Conservation (phyloP, 1,139 yeast genomes). For the Eremothecium cymbalariae region DNA sequence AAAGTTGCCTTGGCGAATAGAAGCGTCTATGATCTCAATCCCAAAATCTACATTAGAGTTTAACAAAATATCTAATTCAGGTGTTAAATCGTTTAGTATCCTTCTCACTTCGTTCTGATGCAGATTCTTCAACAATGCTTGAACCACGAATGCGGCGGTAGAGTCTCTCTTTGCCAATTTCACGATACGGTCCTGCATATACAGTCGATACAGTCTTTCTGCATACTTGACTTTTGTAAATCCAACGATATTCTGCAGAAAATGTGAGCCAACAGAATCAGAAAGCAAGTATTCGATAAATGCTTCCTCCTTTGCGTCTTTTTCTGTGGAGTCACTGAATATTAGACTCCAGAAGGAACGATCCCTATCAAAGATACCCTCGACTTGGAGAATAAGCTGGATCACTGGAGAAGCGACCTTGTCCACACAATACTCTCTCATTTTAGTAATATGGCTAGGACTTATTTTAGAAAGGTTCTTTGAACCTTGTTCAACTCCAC, state of each 20-base stretch:
- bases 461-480: conserved; percentile 24
- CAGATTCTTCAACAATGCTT: conserved; percentile 53
- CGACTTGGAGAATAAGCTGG: conserved; percentile 73
- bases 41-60: conserved; percentile 68
- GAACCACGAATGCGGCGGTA: conserved; percentile 78
- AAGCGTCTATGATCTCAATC: conserved; percentile 59
- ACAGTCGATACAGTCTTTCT: conserved; percentile 58
- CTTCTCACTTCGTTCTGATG: conserved; percentile 52
- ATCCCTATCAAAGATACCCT: conserved; percentile 67
- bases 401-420: conserved; percentile 82
- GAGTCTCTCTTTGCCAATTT: conserved; percentile 71
- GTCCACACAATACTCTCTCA: conserved; percentile 71
- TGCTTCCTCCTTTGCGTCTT: conserved; percentile 61
- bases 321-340: conserved; percentile 38
- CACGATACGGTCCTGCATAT: conserved; percentile 65
- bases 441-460: conserved; percentile 32
- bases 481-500: conserved; percentile 18
- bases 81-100: conserved; percentile 62
- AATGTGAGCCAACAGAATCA: conserved; percentile 88
- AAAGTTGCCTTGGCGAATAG: conserved; percentile 51
- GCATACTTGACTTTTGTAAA: conserved; percentile 61
- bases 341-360: conserved; percentile 56
- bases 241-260: conserved; percentile 63
- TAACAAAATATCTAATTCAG: conserved; percentile 53
- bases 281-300: conserved; percentile 78